phyloP scores from a whole-genome alignment of 371 early-diverging fungal genomes.

The Mucor plumbeus region DNA sequence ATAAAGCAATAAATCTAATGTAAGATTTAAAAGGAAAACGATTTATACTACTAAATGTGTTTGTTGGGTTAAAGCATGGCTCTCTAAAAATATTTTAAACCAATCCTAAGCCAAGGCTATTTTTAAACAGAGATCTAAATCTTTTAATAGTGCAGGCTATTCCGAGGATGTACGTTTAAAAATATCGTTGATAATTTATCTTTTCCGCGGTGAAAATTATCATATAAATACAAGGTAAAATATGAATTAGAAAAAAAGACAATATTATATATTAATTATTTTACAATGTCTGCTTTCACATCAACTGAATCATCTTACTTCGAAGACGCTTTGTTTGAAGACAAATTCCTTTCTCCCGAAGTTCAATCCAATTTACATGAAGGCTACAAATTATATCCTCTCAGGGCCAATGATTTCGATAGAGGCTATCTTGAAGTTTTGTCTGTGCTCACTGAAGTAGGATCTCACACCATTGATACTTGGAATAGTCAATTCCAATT shows the following conservation, averaged over 20 bases:
- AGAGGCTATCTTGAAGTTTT: conserved; percentile 75
- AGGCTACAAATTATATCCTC: conserved; percentile 84
- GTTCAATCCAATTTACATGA: conserved; percentile 77
- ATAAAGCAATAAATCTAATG: too few species aligned
- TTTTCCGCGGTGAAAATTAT: conserved; percentile 1
- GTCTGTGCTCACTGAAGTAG: conserved; percentile 78
- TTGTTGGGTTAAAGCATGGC: conserved; percentile 2
- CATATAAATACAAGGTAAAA: conserved; percentile 1
- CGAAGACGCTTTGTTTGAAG: conserved; percentile 71
- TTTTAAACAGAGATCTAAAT: not conserved
- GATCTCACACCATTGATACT: conserved; percentile 66
- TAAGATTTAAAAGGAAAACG: too few species aligned
- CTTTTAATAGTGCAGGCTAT: not conserved
- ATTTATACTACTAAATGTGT: not conserved
- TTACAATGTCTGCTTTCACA: not conserved
- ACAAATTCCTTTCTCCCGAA: conserved; percentile 73
- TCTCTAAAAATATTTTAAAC: not conserved
- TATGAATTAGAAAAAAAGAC: not conserved
- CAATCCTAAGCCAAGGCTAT: not conserved
- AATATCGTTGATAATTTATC: not conserved
- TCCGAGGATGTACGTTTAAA: conserved; percentile 5
- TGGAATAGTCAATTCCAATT: conserved; percentile 76
- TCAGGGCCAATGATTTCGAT: conserved; percentile 85
- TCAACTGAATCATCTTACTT: not conserved
- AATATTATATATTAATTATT: not conserved